phyloP scores from a whole-genome alignment of 169 alveolate species.

The Plasmodium cynomolgi region DNA sequence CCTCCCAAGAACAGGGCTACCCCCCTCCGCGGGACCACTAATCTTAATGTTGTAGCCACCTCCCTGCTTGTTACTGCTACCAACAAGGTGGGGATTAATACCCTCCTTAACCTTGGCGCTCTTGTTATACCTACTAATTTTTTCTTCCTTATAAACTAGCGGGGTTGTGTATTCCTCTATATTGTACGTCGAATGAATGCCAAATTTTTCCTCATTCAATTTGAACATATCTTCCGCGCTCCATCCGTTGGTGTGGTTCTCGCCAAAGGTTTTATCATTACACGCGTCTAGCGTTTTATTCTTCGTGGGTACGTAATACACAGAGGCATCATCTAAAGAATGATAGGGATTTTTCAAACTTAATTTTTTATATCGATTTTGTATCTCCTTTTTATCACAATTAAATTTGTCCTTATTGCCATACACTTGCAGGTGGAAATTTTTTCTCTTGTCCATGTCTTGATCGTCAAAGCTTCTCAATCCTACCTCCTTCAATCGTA shows the following conservation, averaged over 20 bases:
- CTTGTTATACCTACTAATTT: neutral
- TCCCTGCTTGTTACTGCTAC: neutral
- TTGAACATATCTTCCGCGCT: conserved; percentile 91
- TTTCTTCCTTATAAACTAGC: conserved; percentile 62
- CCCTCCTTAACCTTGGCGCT: neutral
- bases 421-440: conserved; percentile 40
- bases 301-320: conserved; percentile 18
- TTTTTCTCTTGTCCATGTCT: conserved; percentile 70
- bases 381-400: conserved; percentile 13
- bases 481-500: conserved; percentile 76
- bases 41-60: neutral
- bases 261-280: conserved; percentile 83
- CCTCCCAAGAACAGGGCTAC: neutral
- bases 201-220: conserved; percentile 89
- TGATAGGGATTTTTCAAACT: neutral
- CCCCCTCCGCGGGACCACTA: neutral
- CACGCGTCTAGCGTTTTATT: conserved; percentile 44
- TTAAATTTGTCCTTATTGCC: conserved; percentile 37
- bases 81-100: neutral
- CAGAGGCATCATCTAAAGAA: conserved; percentile 44
- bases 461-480: conserved; percentile 78
- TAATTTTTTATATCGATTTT: conserved; percentile 16
- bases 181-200: conserved; percentile 88
- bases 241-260: conserved; percentile 86
- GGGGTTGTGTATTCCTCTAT: conserved; percentile 82